phyloP scores from a whole-genome alignment of 2,329 filamentous ascomycete genomes.

The Westerdykella aurantiaca region DNA sequence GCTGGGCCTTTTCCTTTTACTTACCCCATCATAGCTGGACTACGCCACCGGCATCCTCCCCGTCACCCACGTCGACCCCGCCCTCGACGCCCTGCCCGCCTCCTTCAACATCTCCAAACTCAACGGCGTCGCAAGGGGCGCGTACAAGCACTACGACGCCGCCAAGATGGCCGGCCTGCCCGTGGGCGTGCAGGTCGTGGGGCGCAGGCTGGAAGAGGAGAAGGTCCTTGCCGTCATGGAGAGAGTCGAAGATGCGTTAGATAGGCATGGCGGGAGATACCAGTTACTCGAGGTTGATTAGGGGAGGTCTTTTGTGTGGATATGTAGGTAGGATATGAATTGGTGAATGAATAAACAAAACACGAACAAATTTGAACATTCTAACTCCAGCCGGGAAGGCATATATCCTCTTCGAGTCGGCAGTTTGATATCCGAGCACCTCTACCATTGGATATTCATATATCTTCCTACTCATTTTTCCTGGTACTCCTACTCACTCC shows the following conservation, averaged over 20 bases:
- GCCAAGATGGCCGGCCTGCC: slow-evolving; percentile 80
- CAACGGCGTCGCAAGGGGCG: slow-evolving; percentile 75
- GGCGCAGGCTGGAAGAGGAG: slow-evolving; percentile 75
- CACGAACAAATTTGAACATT: no score
- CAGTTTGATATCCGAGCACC: no score
- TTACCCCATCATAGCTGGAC: slow-evolving; percentile 57
- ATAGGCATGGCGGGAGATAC: slow-evolving; percentile 47
- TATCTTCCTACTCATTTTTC: no score
- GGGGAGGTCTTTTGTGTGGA: background rate
- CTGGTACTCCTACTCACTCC: no score
- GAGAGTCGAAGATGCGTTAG: slow-evolving; percentile 68
- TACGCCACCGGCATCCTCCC: slow-evolving; percentile 80
- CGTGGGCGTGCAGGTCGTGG: slow-evolving; percentile 78
- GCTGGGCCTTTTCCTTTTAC: slow-evolving; percentile 4
- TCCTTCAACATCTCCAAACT: slow-evolving; percentile 58
- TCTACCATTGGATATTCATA: no score
- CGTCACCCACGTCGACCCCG: slow-evolving; percentile 73
- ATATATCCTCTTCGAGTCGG: no score
- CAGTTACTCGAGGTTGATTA: slow-evolving; percentile 44
- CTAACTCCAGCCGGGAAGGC: no score
- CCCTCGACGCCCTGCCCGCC: slow-evolving; percentile 59
- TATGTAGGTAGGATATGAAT: background rate
- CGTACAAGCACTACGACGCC: slow-evolving; percentile 81
- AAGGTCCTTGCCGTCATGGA: slow-evolving; percentile 80
- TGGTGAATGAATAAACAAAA: no score